A percentile compares a stretch with the other conserved stretches of the same genome.
phyloP scores from a whole-genome alignment of 2,329 filamentous ascomycete species.

The Neoascochyta sp. region DNA sequence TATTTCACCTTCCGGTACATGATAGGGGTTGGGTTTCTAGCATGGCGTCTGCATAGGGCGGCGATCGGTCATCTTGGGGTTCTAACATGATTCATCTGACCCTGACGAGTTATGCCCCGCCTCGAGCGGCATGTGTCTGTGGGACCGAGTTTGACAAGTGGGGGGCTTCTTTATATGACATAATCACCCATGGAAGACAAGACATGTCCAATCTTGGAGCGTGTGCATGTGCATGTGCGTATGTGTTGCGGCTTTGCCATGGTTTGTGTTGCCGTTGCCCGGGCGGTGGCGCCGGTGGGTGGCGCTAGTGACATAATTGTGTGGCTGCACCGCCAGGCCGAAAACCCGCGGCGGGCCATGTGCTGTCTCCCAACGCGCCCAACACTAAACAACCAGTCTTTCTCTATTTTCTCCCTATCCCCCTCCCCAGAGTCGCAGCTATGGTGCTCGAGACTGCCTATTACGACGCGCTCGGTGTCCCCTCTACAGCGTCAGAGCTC shows the following conservation, averaged over 20 bases:
- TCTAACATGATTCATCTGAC: constrained; percentile 25
- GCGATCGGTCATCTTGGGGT: constrained; percentile 33
- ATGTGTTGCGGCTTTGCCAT: no score
- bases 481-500: constrained; percentile 78
- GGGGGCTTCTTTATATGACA: constrained; percentile 25
- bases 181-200: constrained; percentile 20
- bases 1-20: constrained; percentile 24
- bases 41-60: constrained; percentile 40
- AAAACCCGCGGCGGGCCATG: no score
- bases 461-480: constrained; percentile 82
- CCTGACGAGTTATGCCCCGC: constrained; percentile 25
- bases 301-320: no score
- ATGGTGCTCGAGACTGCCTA: constrained; percentile 90
- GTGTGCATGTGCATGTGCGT: no score
- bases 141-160: constrained; percentile 26
- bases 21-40: constrained; percentile 31
- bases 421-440: no score
- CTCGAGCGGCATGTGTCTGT: constrained; percentile 11
- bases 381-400: no score
- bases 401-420: no score
- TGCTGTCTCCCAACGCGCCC: no score
- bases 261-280: no score
- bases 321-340: no score
- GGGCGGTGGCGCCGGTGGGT: no score
- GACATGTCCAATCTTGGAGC: no score